Evolutionary conservation across 2,329 filamentous ascomycete species (phyloP).

Genomic region (Fusarium agapanthi): DNA sequence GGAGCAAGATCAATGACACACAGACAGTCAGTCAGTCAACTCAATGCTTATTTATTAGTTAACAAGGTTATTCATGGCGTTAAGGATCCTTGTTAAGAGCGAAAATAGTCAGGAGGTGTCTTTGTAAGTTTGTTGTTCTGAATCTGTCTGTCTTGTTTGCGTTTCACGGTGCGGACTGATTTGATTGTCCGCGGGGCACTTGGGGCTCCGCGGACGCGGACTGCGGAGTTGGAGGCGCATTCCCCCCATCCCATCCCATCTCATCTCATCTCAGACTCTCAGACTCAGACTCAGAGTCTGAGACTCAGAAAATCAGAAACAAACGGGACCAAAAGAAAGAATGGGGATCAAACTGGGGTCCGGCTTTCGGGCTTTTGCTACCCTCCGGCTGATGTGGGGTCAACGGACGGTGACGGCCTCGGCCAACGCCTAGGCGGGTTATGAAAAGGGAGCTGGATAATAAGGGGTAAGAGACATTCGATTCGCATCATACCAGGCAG

Average conservation of each 20-base stretch:
- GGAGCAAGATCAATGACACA: neutral
- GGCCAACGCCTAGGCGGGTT: constrained; percentile 1
- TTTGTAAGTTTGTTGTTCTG: neutral
- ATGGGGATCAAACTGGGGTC: constrained; percentile 1
- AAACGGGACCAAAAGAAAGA: neutral
- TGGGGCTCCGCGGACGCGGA: constrained; percentile 24
- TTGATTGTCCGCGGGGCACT: constrained; percentile 16
- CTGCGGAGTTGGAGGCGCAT: constrained; percentile 32
- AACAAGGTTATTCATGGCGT: neutral
- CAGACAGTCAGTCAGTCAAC: too few relatives aligned
- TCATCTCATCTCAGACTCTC: neutral
- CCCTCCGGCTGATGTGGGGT: constrained; percentile 34
- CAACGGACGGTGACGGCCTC: constrained; percentile 4
- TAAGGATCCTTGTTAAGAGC: neutral
- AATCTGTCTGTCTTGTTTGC: neutral
- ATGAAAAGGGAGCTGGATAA: neutral
- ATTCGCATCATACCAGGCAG: neutral
- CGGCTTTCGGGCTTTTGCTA: constrained; percentile 44
- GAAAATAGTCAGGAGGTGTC: neutral
- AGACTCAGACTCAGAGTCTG: neutral
- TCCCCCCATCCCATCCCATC: neutral
- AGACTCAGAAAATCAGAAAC: neutral
- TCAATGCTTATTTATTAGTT: neutral
- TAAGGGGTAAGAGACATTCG: neutral
- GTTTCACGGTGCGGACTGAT: neutral